A percentile compares a stretch with the other conserved stretches of the same genome.
phyloP scores from a whole-genome alignment of 768 basidiomycete species.

The Boletus speciosus region DNA sequence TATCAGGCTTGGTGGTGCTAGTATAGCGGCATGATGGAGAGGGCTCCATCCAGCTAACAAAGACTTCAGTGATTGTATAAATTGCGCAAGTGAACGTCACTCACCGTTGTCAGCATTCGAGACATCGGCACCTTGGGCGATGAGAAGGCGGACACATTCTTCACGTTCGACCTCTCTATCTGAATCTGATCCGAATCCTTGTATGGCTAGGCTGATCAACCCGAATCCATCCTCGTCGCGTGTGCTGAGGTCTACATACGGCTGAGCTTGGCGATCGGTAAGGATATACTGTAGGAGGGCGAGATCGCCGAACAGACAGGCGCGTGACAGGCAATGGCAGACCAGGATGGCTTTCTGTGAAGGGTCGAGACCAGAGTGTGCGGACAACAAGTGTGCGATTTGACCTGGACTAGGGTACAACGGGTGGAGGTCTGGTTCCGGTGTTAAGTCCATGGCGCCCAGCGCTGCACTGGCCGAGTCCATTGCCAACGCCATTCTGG shows the following conservation, averaged over 20 bases:
- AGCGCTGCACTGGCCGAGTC: constrained; percentile 26
- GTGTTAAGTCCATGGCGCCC: constrained; percentile 51
- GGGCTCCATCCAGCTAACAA: constrained; percentile 88
- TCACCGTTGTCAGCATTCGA: constrained; percentile 58
- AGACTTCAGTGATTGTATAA: constrained; percentile 2
- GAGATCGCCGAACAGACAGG: constrained; percentile 77
- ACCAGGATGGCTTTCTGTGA: constrained; percentile 68
- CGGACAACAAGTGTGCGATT: constrained; percentile 60
- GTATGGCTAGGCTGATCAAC: constrained; percentile 71
- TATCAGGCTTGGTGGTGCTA: constrained; percentile 86
- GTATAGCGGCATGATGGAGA: constrained; percentile 85
- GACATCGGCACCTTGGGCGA: constrained; percentile 74
- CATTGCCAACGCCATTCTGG: constrained; percentile 22
- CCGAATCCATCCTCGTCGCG: constrained; percentile 87
- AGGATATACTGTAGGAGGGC: constrained; percentile 69
- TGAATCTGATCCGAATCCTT: constrained; percentile 77
- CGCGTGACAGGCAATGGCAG: constrained; percentile 68
- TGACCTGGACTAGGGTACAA: constrained; percentile 66
- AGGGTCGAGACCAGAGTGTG: constrained; percentile 64
- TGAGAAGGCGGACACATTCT: constrained; percentile 79
- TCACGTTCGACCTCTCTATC: constrained; percentile 88
- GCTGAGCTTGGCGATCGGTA: constrained; percentile 61
- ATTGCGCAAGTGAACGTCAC: constrained; percentile 16
- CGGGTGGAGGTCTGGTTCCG: constrained; percentile 79
- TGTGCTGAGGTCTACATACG: constrained; percentile 60